Conservation (phyloP, 352 stramenopile species). For the Phytophthora meadii region DNA sequence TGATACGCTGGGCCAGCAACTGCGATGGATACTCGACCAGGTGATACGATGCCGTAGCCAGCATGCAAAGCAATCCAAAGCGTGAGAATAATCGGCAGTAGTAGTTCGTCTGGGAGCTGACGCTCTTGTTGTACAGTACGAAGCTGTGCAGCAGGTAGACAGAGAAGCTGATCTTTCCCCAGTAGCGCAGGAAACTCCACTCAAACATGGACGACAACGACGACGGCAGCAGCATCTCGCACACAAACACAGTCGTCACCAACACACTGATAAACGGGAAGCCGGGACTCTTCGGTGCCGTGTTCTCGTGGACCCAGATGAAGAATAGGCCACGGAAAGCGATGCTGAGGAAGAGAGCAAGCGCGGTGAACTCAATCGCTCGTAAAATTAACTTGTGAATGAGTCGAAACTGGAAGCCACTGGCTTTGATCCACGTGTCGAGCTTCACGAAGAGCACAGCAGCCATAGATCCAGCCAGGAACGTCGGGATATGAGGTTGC, state of each 20-base stretch:
- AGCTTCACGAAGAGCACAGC: slow-evolving; percentile 45
- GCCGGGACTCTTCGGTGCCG: slow-evolving; percentile 22
- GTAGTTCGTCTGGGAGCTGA: slow-evolving; percentile 37
- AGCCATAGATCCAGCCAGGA: slow-evolving; percentile 49
- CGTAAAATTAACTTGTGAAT: slow-evolving; percentile 28
- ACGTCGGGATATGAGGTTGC: slow-evolving; percentile 41
- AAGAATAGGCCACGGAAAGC: slow-evolving; percentile 46
- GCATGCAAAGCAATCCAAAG: slow-evolving; percentile 35
- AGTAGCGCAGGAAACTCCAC: slow-evolving; percentile 50
- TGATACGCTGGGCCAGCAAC: slow-evolving; percentile 48
- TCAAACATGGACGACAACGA: slow-evolving; percentile 44
- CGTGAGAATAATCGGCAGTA: slow-evolving; percentile 46
- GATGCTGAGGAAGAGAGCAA: slow-evolving; percentile 43
- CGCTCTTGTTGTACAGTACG: slow-evolving; percentile 34
- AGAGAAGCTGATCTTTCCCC: slow-evolving; percentile 57
- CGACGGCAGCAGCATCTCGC: slow-evolving; percentile 48
- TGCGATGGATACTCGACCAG: slow-evolving; percentile 67
- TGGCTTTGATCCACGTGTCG: slow-evolving; percentile 34
- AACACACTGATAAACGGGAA: slow-evolving; percentile 46
- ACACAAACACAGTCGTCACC: slow-evolving; percentile 39
- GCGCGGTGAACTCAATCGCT: slow-evolving; percentile 22
- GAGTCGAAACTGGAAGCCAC: slow-evolving; percentile 35
- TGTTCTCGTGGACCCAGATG: slow-evolving; percentile 47
- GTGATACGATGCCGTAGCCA: slow-evolving; percentile 44
- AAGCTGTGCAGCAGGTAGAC: slow-evolving; percentile 60